Evolutionary conservation across 306 rosid species (phyloP), one percentile per base, ranked within the genome.

Genomic region (Ammopiptanthus mongolicus): DNA sequence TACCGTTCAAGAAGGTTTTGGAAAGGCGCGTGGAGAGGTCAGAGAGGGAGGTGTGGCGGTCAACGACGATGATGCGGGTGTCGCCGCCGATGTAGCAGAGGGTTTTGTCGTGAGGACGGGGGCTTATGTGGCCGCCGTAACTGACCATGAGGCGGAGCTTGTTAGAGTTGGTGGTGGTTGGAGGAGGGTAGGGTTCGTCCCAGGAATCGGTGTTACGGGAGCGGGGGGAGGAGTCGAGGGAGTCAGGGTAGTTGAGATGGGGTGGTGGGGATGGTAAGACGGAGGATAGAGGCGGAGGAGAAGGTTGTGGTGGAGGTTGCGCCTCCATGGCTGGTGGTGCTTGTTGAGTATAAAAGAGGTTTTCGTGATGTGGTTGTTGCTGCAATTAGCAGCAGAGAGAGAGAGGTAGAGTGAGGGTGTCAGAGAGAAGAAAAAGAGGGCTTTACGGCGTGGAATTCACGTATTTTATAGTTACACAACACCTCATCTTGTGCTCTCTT

Each of bases 141-240:
- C 94, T 91, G 84, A 92, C 88, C 97, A 91, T 91, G 17, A 91
- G 86, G n/a, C 96, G 96, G 65, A 91, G 90, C 59, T 86, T 69
- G 15, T 46, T 10, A 18, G 83, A 4, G 63, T 74, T 42, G 21
- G 82, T 5, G 73, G 77, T 37, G 25, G 84, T 5, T 39, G 73
- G 14, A 0, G 87, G 25, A 3, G 89, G 89, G 80, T 1, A 76
- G 2, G 91, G 86, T 8, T 91, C 95, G 39, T 89, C 97, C 93
- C 92, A 89, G 10, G 86, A 65, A 11, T 90, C 91, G 22, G 87
- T 74, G 86, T 81, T 86, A 11, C 93, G 88, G 25, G 95, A 86
- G 39, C 92, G 79, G 1, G 97, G 92, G 2, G 97, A 89, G 14
- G 97, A 89, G 51, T 89, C 95, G 0, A 87, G 23, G 0, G 92